Evolutionary conservation across 2,329 filamentous ascomycete genomes (phyloP).

Genomic region (Pestalotiopsis sp.): DNA sequence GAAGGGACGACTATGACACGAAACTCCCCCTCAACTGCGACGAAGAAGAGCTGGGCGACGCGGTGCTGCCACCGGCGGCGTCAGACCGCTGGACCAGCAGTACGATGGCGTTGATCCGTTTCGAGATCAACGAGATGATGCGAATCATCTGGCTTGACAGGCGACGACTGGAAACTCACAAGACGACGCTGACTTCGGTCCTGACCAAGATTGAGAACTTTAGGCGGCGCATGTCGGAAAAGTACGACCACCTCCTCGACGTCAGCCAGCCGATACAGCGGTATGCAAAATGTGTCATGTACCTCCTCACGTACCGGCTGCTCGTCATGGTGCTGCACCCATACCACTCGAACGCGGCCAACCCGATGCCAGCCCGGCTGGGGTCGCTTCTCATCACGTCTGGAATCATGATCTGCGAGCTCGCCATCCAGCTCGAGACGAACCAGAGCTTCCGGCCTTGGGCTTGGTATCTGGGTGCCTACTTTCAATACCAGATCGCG

Average conservation of each 20-base stretch:
- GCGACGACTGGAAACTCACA: conserved; percentile 62
- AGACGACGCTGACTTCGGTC: conserved; percentile 63
- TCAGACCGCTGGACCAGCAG: conserved; percentile 66
- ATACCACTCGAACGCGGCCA: conserved; percentile 55
- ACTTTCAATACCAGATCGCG: conserved; percentile 73
- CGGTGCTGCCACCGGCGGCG: conserved; percentile 43
- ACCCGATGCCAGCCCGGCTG: conserved; percentile 62
- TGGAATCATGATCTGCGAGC: conserved; percentile 53
- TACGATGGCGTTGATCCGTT: conserved; percentile 68
- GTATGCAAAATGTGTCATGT: conserved; percentile 66
- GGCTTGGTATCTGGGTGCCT: conserved; percentile 72
- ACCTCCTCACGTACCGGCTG: conserved; percentile 63
- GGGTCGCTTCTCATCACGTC: conserved; percentile 66
- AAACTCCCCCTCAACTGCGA: conserved; percentile 72
- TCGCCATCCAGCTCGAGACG: conserved; percentile 49
- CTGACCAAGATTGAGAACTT: conserved; percentile 72
- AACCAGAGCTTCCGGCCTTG: conserved; percentile 54
- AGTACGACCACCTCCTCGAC: conserved; percentile 66
- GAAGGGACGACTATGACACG: conserved; percentile 76
- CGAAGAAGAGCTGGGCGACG: conserved; percentile 60
- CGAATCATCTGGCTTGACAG: conserved; percentile 72
- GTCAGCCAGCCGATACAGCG: conserved; percentile 62
- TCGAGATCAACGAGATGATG: conserved; percentile 75
- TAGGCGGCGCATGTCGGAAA: conserved; percentile 63
- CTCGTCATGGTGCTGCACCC: conserved; percentile 70